Conservation (phyloP, 1,139 yeast genomes). For the Arxiozyma slooffiae region DNA sequence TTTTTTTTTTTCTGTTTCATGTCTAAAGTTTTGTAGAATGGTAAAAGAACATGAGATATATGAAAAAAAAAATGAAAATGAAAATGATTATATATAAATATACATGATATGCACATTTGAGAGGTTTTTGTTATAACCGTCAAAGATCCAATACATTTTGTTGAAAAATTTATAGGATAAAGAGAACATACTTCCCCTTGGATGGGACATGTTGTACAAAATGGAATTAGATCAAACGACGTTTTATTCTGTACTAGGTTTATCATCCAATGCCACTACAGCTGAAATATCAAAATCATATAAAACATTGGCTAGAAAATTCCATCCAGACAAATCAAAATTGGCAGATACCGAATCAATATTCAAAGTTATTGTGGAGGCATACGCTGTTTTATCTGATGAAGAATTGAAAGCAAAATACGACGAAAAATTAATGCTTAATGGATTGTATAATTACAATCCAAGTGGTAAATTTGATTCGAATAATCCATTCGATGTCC, state of each 20-base stretch:
- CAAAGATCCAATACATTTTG: neutral
- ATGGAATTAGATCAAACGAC: constrained; percentile 25
- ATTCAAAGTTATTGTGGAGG: constrained; percentile 27
- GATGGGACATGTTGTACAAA: neutral
- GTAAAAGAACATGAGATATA: neutral
- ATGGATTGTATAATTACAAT: constrained; percentile 15
- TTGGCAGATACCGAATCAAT: constrained; percentile 23
- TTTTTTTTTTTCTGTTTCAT: neutral
- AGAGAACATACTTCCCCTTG: no score
- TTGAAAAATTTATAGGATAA: neutral
- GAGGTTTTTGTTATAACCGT: no score
- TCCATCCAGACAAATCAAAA: constrained; percentile 30
- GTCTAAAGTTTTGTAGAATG: neutral
- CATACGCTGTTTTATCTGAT: constrained; percentile 26
- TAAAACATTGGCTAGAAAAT: constrained; percentile 25
- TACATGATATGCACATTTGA: no score
- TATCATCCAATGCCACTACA: constrained; percentile 20
- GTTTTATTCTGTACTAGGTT: constrained; percentile 25
- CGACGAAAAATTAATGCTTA: constrained; percentile 15
- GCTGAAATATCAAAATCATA: constrained; percentile 27
- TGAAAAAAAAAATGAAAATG: no score
- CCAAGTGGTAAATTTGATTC: constrained; percentile 7
- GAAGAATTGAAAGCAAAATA: constrained; percentile 15
- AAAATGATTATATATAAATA: neutral
- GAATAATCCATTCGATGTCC: neutral